These are phyloP conservation scores for Xylaria acuta DNA, from an alignment of 495 filamentous ascomycete species.

Conservation along the genomic window DNA sequence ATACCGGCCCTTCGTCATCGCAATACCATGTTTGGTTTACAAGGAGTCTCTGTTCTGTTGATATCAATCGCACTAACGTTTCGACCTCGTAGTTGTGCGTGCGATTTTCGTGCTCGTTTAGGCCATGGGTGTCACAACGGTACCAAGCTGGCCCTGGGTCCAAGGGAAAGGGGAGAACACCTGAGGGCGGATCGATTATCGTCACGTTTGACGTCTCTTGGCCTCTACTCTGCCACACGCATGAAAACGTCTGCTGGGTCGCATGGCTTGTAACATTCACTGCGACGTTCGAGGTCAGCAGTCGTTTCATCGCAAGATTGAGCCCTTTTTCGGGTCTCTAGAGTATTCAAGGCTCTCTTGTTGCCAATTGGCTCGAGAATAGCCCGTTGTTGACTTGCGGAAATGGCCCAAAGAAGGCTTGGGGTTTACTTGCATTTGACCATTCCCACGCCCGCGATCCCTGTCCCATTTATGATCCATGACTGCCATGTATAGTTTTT, in stretches of 20 bases:
- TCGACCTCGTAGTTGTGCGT: slow-evolving; percentile 2
- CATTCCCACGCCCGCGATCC: not conserved
- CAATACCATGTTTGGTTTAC: slow-evolving; percentile 13
- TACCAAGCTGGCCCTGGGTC: not conserved
- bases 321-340: not conserved
- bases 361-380: too few relatives aligned
- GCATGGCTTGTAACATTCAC: slow-evolving; percentile 2
- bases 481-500: slow-evolving; percentile 5
- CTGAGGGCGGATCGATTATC: not conserved
- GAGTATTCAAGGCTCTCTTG: not conserved
- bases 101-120: not conserved
- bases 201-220: not conserved
- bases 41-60: not conserved
- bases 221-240: not conserved
- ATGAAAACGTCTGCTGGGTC: not conserved
- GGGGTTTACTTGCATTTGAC: not conserved
- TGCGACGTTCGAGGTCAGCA: not conserved
- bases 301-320: not conserved
- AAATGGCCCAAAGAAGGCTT: not conserved
- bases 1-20: slow-evolving; percentile 1
- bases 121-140: not conserved
- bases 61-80: not conserved
- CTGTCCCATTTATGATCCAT: not conserved
- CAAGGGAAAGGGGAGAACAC: not conserved
- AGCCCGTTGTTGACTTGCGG: too few relatives aligned